phyloP scores from a whole-genome alignment of 208 protist genomes.

The Trypanosoma lewisi region DNA sequence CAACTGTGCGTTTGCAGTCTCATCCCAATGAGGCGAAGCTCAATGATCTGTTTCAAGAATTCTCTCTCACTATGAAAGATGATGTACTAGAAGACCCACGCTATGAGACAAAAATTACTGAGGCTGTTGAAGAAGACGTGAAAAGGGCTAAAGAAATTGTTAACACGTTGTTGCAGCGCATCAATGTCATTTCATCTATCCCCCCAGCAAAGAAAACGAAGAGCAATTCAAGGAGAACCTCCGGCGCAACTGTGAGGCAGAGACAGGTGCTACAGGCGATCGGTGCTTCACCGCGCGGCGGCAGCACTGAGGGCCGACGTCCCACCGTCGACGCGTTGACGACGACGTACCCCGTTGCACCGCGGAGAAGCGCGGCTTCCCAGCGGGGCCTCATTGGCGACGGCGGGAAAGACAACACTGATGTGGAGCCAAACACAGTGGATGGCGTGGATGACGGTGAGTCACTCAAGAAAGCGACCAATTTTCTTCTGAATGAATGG shows the following conservation, averaged over 20 bases:
- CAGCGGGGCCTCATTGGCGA: neutral
- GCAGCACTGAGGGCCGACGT: neutral
- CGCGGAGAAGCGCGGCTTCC: neutral
- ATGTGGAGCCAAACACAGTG: neutral
- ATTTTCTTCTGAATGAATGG: neutral
- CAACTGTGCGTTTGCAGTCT: constrained; percentile 12
- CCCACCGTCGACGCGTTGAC: neutral
- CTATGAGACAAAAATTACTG: constrained; percentile 42
- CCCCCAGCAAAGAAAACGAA: neutral
- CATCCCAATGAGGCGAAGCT: neutral
- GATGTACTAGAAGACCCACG: constrained; percentile 43
- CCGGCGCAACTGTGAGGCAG: neutral
- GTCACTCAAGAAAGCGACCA: neutral
- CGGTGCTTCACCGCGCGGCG: neutral
- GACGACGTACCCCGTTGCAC: neutral
- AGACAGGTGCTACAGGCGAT: neutral
- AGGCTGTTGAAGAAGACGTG: constrained; percentile 42
- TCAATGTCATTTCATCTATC: neutral
- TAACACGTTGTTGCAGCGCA: neutral
- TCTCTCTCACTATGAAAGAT: constrained; percentile 17
- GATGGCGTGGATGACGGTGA: neutral
- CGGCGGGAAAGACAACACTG: neutral
- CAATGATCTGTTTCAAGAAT: constrained; percentile 11
- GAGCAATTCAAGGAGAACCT: neutral
- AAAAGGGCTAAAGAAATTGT: neutral